These are phyloP conservation scores for Glycine tomentella DNA, from an alignment of 306 rosid genomes.

Conservation along the genomic window DNA sequence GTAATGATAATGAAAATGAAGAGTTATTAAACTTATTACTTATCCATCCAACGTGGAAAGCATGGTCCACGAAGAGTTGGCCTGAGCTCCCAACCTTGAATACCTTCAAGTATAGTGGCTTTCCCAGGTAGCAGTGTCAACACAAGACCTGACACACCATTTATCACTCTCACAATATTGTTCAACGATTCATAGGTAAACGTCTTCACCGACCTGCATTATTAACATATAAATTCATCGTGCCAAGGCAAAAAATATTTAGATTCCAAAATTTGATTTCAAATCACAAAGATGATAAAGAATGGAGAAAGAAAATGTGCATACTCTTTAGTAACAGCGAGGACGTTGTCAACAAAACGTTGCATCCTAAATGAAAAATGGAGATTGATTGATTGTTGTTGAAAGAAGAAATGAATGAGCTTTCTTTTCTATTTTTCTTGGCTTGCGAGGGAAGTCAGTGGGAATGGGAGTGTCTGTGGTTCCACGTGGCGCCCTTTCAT, in stretches of 20 bases:
- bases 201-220: slow-evolving; percentile 89
- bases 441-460: no score
- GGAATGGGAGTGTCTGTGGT: no score
- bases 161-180: slow-evolving; percentile 78
- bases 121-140: slow-evolving; percentile 80
- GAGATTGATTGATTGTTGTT: no score
- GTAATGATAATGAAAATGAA: neutral
- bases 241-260: neutral
- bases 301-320: slow-evolving; percentile 25
- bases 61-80: slow-evolving; percentile 94
- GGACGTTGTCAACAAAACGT: slow-evolving; percentile 65
- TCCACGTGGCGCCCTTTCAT: no score
- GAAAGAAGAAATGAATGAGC: no score
- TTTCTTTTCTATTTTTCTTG: no score
- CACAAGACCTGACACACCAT: slow-evolving; percentile 84
- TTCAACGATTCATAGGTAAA: slow-evolving; percentile 79
- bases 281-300: neutral
- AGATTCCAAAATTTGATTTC: no score
- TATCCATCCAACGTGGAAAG: slow-evolving; percentile 98
- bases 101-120: slow-evolving; percentile 83
- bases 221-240: slow-evolving; percentile 33
- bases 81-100: slow-evolving; percentile 96
- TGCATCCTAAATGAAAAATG: slow-evolving; percentile 46
- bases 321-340: slow-evolving; percentile 86
- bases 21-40: slow-evolving; percentile 54